Percentiles rank a stretch among this genome's conserved stretches.
Evolutionary conservation across 1,139 yeast species (phyloP).

Genomic region (Cylindricascospora bacillispora): DNA sequence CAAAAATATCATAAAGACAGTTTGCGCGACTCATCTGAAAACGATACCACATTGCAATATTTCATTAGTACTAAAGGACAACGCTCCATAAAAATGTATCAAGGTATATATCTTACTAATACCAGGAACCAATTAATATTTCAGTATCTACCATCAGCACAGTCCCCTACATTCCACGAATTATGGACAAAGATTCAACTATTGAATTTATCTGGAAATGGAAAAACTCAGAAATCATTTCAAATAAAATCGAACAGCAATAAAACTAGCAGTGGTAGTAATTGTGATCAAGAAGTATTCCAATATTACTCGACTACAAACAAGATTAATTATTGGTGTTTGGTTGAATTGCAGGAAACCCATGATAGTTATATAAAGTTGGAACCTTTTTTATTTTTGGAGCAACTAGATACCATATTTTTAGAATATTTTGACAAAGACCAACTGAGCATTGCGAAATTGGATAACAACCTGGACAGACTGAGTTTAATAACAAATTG

Average conservation of each 20-base stretch:
- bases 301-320: constrained; percentile 11
- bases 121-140: constrained; percentile 15
- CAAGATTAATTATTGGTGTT: constrained; percentile 18
- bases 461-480: constrained; percentile 21
- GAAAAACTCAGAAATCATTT: too few relatives aligned
- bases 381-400: constrained; percentile 15
- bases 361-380: too few relatives aligned
- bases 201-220: too few relatives aligned
- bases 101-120: constrained; percentile 19
- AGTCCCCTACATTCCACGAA: constrained; percentile 18
- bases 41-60: too few relatives aligned
- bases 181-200: constrained; percentile 15
- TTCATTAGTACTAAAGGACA: too few relatives aligned
- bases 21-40: too few relatives aligned
- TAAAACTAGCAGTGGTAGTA: too few relatives aligned
- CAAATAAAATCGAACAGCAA: too few relatives aligned
- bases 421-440: constrained; percentile 23
- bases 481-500: constrained; percentile 18
- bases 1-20: too few relatives aligned
- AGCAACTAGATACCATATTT: constrained; percentile 13
- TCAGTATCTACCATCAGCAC: constrained; percentile 18
- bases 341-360: constrained; percentile 3
- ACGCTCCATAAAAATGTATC: too few relatives aligned
- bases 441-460: constrained; percentile 13
- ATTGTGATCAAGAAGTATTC: too few relatives aligned